A percentile compares a stretch with the other conserved stretches of the same genome.
Evolutionary conservation across 108 stramenopile genomes (phyloP).

Genomic region (Skeletonema marinoi): DNA sequence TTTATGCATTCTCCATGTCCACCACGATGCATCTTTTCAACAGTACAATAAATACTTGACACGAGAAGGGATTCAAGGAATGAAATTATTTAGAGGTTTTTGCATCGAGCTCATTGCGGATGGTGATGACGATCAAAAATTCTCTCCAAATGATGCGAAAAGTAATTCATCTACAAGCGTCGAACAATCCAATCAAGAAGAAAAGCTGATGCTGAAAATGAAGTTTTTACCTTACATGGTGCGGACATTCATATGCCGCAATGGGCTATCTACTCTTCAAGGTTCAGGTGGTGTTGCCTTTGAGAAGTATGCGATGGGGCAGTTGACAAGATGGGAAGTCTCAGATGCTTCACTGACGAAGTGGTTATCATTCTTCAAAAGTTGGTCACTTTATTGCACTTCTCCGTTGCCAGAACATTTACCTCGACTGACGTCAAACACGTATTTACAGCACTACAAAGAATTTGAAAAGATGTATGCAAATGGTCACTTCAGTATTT

Average conservation of each 20-base stretch:
- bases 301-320: constrained; percentile 43
- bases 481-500: constrained; percentile 21
- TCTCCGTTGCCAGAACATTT: constrained; percentile 31
- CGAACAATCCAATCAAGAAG: constrained; percentile 9
- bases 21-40: constrained; percentile 67
- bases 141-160: not conserved
- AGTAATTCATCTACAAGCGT: not conserved
- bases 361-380: constrained; percentile 71
- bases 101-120: constrained; percentile 60
- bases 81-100: constrained; percentile 86
- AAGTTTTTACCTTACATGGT: constrained; percentile 90
- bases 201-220: constrained; percentile 85
- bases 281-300: constrained; percentile 51
- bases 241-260: constrained; percentile 81
- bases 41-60: constrained; percentile 43
- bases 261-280: constrained; percentile 60
- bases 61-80: constrained; percentile 23
- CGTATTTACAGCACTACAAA: constrained; percentile 61
- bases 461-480: constrained; percentile 55
- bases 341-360: constrained; percentile 51
- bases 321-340: constrained; percentile 69
- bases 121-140: not conserved
- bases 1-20: constrained; percentile 69
- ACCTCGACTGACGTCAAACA: constrained; percentile 43
- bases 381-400: constrained; percentile 65